A percentile compares a stretch with the other conserved stretches of the same genome.
These are phyloP conservation scores for Uronychia setigera DNA, from an alignment of 73 alveolate genomes.

Conservation along the genomic window DNA sequence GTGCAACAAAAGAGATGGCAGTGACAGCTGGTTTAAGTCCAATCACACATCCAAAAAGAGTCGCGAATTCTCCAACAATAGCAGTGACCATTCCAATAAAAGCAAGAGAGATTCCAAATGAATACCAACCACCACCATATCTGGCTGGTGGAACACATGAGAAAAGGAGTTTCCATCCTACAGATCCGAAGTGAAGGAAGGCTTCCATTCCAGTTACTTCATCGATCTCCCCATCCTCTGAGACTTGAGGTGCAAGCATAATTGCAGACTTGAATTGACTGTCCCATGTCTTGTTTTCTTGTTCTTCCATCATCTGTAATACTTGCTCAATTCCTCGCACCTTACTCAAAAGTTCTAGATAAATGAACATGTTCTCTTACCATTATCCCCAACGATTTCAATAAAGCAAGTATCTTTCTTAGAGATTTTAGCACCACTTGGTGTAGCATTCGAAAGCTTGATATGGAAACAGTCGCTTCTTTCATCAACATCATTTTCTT, in stretches of 20 bases:
- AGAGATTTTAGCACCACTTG: constrained; percentile 52
- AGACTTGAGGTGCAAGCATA: constrained; percentile 51
- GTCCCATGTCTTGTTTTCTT: constrained; percentile 40
- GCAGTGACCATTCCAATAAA: constrained; percentile 63
- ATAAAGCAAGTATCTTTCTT: constrained; percentile 60
- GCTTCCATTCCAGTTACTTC: constrained; percentile 54
- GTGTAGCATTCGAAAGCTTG: constrained; percentile 47
- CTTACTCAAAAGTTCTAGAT: constrained; percentile 23
- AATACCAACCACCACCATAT: constrained; percentile 64
- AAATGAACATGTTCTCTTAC: no score
- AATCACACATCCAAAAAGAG: constrained; percentile 65
- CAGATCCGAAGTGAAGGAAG: constrained; percentile 40
- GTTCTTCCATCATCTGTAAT: constrained; percentile 25
- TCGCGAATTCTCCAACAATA: constrained; percentile 60
- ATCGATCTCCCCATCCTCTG: constrained; percentile 19
- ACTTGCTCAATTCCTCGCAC: constrained; percentile 34
- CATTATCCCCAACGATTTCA: constrained; percentile 40
- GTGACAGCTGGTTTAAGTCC: constrained; percentile 4
- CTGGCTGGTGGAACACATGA: constrained; percentile 59
- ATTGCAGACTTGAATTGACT: constrained; percentile 47
- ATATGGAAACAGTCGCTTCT: constrained; percentile 32
- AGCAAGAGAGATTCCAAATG: constrained; percentile 50
- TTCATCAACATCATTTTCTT: constrained; percentile 17
- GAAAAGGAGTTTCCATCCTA: constrained; percentile 52
- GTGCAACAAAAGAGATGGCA: constrained; percentile 69